Base-by-base conservation (phyloP, 768 basidiomycete species). In the Rhodosporidiobolus sp. region DNA sequence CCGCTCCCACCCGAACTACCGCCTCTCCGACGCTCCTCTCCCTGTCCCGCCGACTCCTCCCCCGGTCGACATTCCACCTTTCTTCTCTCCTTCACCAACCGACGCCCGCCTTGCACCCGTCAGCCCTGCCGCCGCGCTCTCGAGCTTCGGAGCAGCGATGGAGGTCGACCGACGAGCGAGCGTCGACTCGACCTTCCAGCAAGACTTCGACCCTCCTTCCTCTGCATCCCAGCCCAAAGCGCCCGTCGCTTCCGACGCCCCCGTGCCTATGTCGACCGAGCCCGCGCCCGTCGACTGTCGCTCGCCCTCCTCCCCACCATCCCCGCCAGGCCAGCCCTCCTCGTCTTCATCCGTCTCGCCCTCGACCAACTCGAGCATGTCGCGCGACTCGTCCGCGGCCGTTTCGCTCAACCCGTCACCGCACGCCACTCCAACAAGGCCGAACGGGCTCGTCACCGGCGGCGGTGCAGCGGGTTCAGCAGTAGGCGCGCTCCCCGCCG, bases 1-100 rank as follows among this genome's bases (percentile, higher is more conserved):
- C 26, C 63, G 43, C 57, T 66, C 77, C 4, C 75, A 77, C 32
- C 75, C 77, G 0, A 4, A 10, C 10, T 77, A 70, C 54, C 60
- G 64, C 24, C 65, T 77, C 35, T 63, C 71, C 22, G 30, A 46
- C 16, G 63, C 64, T 1, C 60, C 67, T 8, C 28, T 63, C 1
- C 71, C 71, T 3, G 7, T n/a, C 0, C 65, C 65, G 7, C 65
- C 65, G 0, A 24, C 65, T 17, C 65, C 57, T 1, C 56, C 65
- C 0, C 49, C 56, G 0, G 38, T 66, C 35, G 34, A 20, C 11
- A 32, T 66, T 11, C 65, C 65, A 0, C 19, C 65, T 0, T 48
- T 48, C 5, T 52, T 64, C 16, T n/a, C 38, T 5, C n/a, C 53
- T 4, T 35, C 63, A 1, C 28, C 63, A 11, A 10, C 32, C 49